Percentiles rank a stretch among this genome's conserved stretches.
These are phyloP conservation scores for Zarea fungicola DNA, from an alignment of 2,329 filamentous ascomycete genomes.

Conservation along the genomic window DNA sequence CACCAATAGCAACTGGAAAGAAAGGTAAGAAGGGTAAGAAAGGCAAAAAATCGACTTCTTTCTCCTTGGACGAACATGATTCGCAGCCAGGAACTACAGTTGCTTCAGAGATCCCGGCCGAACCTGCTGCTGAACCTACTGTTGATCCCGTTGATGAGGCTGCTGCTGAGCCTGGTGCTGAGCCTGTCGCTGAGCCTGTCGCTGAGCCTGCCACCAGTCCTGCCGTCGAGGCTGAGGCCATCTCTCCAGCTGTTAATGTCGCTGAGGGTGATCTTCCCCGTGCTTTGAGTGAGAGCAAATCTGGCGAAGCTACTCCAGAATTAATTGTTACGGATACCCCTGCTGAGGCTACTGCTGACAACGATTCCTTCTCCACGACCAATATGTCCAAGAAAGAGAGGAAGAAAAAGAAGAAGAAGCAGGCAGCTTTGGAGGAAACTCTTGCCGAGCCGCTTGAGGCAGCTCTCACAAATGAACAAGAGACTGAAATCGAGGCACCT, in stretches of 20 bases:
- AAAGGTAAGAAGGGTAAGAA: conserved; percentile 28
- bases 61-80: neutral
- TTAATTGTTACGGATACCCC: too few relatives aligned
- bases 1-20: conserved; percentile 13
- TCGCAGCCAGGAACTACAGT: neutral
- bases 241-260: too few relatives aligned
- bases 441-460: neutral
- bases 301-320: too few relatives aligned
- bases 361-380: conserved; percentile 13
- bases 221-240: too few relatives aligned
- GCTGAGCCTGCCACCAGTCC: too few relatives aligned
- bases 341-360: neutral
- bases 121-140: neutral
- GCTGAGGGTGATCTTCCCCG: too few relatives aligned
- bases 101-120: neutral
- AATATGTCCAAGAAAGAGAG: conserved; percentile 31
- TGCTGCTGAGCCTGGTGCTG: neutral
- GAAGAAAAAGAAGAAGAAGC: conserved; percentile 31
- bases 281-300: too few relatives aligned
- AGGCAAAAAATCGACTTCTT: conserved; percentile 16
- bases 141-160: neutral
- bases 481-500: conserved; percentile 15
- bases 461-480: conserved; percentile 13
- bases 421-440: conserved; percentile 19
- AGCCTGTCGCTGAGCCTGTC: conserved; percentile 3